Conservation (phyloP, 2,329 filamentous ascomycete genomes). For the Ascochyta clinopodiicola region DNA sequence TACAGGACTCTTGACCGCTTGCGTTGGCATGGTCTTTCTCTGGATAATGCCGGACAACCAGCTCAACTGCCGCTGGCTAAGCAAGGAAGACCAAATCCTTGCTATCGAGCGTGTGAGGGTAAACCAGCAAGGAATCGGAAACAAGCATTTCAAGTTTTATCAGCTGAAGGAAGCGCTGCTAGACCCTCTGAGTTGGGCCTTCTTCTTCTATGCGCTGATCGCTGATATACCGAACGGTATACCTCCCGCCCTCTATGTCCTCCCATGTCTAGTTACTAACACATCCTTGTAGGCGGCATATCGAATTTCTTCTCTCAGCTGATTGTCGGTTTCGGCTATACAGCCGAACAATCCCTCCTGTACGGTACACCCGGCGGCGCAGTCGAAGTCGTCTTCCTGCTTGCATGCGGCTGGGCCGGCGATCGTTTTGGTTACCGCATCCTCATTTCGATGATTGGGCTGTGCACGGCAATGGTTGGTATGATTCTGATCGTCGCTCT, state of each 20-base stretch:
- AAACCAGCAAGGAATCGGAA: constrained; percentile 78
- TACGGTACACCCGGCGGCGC: constrained; percentile 71
- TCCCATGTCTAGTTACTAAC: constrained; percentile 3
- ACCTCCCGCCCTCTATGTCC: neutral
- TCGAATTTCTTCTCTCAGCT: constrained; percentile 68
- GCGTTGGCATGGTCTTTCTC: constrained; percentile 52
- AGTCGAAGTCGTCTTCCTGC: constrained; percentile 66
- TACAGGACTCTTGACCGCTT: constrained; percentile 53
- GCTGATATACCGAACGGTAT: constrained; percentile 64
- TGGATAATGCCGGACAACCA: constrained; percentile 65
- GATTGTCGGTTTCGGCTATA: constrained; percentile 70
- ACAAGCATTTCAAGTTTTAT: constrained; percentile 70
- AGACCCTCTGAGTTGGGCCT: constrained; percentile 67
- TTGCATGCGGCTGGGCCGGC: constrained; percentile 64
- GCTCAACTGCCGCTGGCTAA: constrained; percentile 67
- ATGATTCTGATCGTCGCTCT: constrained; percentile 70
- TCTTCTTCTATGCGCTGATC: constrained; percentile 63
- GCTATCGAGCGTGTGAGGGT: constrained; percentile 74
- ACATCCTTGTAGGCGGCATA: constrained; percentile 53
- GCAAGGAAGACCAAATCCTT: constrained; percentile 69
- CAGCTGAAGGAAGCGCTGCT: constrained; percentile 67
- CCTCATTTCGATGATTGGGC: constrained; percentile 60
- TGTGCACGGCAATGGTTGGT: constrained; percentile 63
- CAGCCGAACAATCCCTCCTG: constrained; percentile 66
- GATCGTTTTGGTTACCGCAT: constrained; percentile 64